Evolutionary conservation across 495 filamentous ascomycete genomes (phyloP).

Genomic region (Aspergillus steynii): DNA sequence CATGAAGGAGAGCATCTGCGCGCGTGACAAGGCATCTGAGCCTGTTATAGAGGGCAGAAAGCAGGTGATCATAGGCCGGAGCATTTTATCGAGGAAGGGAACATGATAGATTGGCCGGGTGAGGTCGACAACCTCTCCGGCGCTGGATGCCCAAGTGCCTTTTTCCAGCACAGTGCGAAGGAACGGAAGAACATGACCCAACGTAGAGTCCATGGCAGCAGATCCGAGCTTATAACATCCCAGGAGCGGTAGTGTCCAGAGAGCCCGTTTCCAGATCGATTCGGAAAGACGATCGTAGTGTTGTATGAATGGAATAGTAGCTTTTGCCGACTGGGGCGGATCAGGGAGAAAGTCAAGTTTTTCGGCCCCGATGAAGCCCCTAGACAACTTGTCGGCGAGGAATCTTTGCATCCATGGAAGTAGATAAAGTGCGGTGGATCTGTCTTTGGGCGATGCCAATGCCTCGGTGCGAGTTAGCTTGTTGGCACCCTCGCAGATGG

Average conservation of each 20-base stretch:
- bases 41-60: conserved; percentile 22
- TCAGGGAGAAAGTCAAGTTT: conserved; percentile 8
- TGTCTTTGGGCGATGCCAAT: background rate
- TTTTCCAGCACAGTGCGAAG: background rate
- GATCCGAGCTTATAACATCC: conserved; percentile 1
- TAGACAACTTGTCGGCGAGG: background rate
- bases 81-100: conserved; percentile 14
- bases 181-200: background rate
- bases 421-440: conserved; percentile 2
- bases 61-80: conserved; percentile 11
- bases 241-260: conserved; percentile 11
- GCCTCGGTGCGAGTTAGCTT: background rate
- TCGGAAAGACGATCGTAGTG: background rate
- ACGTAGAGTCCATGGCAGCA: background rate
- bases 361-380: background rate
- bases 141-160: conserved; percentile 8
- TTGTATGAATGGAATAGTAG: conserved; percentile 9
- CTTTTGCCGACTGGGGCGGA: conserved; percentile 1
- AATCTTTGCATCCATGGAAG: conserved; percentile 1
- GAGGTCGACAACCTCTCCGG: conserved; percentile 10
- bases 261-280: conserved; percentile 6
- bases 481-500: background rate
- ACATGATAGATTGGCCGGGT: conserved; percentile 3
- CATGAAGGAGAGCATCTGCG: conserved; percentile 23
- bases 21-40: conserved; percentile 5